Percentiles rank a stretch among this genome's conserved stretches.
Evolutionary conservation across 345 rosid genomes (phyloP).

Genomic region (Murraya paniculata): DNA sequence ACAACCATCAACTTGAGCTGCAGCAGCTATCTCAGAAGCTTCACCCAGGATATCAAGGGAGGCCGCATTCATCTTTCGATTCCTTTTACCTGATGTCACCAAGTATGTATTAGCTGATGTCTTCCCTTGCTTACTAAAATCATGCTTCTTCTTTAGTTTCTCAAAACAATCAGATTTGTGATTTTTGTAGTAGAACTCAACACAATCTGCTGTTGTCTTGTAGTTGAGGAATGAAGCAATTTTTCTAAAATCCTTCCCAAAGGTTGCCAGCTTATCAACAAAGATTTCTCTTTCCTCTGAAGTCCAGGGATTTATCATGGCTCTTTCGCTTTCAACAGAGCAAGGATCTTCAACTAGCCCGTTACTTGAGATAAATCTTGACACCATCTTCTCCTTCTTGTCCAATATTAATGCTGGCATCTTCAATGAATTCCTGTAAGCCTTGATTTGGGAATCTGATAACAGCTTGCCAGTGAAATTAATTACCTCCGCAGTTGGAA

Average conservation of each 20-base stretch:
- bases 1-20: conserved; percentile 59
- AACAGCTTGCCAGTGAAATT: conserved; percentile 57
- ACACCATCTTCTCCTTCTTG: conserved; percentile 56
- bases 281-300: conserved; percentile 74
- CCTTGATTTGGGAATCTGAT: conserved; percentile 44
- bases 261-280: conserved; percentile 61
- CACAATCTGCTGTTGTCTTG: conserved; percentile 94
- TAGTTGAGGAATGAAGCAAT: conserved; percentile 83
- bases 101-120: conserved; percentile 53
- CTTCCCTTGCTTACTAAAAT: conserved; percentile 53
- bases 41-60: conserved; percentile 78
- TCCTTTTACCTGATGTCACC: conserved; percentile 72
- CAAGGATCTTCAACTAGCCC: conserved; percentile 93
- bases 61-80: conserved; percentile 60
- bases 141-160: conserved; percentile 71
- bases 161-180: conserved; percentile 91
- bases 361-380: conserved; percentile 69
- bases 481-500: conserved; percentile 48
- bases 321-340: conserved; percentile 81
- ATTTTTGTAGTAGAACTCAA: conserved; percentile 94
- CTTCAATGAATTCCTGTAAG: conserved; percentile 55
- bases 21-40: conserved; percentile 80
- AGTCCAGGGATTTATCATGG: conserved; percentile 87
- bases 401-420: conserved; percentile 94
- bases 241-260: conserved; percentile 84